phyloP scores from a whole-genome alignment of 2,329 filamentous ascomycete species.

The Parastagonospora avenae region DNA sequence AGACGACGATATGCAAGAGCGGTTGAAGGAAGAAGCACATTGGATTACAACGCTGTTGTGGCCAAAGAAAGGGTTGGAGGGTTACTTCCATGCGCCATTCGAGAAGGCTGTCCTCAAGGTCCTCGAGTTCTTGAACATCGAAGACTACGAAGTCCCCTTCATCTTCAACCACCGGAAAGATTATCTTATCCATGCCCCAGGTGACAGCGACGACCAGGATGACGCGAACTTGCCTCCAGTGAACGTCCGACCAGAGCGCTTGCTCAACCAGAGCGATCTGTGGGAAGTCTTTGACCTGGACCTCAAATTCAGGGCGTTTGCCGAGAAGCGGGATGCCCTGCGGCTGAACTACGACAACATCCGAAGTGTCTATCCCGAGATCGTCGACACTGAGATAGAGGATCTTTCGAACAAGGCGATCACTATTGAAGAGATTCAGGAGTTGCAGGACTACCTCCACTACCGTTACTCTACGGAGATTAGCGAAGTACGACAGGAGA shows the following conservation, averaged over 20 bases:
- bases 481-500: constrained; percentile 73
- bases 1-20: constrained; percentile 69
- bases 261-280: constrained; percentile 88
- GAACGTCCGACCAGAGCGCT: constrained; percentile 78
- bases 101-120: constrained; percentile 88
- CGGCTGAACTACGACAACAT: constrained; percentile 79
- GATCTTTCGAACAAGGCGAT: constrained; percentile 79
- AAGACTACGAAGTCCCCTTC: constrained; percentile 94
- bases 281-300: constrained; percentile 96
- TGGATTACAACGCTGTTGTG: constrained; percentile 94
- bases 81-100: constrained; percentile 80
- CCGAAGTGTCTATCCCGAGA: constrained; percentile 60
- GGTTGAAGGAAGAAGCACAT: constrained; percentile 78
- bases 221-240: constrained; percentile 72
- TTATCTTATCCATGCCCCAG: constrained; percentile 88
- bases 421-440: constrained; percentile 94
- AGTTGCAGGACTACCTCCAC: constrained; percentile 94
- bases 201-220: constrained; percentile 62
- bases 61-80: constrained; percentile 78
- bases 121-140: constrained; percentile 90
- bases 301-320: constrained; percentile 89
- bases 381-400: constrained; percentile 77
- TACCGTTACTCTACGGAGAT: constrained; percentile 88
- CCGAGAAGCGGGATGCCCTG: constrained; percentile 88
- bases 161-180: constrained; percentile 98